Evolutionary conservation across 208 protist genomes (phyloP).

Genomic region (Acanthamoeba healyi): DNA sequence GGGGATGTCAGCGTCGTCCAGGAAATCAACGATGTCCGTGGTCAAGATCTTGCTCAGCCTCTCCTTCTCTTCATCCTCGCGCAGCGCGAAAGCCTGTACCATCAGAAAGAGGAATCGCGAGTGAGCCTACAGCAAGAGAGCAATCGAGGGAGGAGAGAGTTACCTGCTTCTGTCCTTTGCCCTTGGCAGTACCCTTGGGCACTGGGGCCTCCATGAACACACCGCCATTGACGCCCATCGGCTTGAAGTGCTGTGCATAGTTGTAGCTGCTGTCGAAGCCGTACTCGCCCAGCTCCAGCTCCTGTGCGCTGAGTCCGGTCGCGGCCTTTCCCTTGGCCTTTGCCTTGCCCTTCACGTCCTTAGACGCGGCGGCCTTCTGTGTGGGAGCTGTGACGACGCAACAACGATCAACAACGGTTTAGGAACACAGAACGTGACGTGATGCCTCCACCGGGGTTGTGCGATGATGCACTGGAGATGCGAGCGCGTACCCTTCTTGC

Average conservation of each 20-base stretch:
- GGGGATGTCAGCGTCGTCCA: background rate
- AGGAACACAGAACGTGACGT: no score
- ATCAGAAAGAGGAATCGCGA: no score
- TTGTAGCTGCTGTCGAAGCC: conserved; percentile 63
- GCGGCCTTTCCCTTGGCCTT: background rate
- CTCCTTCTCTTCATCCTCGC: conserved; percentile 47
- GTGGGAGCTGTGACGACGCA: background rate
- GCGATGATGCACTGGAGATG: no score
- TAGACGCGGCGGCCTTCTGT: background rate
- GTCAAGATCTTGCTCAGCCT: background rate
- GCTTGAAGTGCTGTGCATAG: conserved; percentile 64
- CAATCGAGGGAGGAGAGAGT: background rate
- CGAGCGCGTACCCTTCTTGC: background rate
- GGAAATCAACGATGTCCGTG: conserved; percentile 35
- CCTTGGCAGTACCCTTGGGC: conserved; percentile 35
- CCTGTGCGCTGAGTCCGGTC: background rate
- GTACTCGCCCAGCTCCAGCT: conserved; percentile 71
- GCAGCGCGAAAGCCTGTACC: conserved; percentile 16
- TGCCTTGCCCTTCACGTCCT: conserved; percentile 12
- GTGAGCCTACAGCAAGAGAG: background rate
- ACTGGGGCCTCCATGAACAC: conserved; percentile 67
- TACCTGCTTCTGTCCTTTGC: conserved; percentile 1
- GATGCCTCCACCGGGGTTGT: no score
- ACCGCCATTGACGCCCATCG: conserved; percentile 26
- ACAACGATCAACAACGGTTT: background rate